Conservation (phyloP, 2,329 filamentous ascomycete species). For the Colletotrichum musae region DNA sequence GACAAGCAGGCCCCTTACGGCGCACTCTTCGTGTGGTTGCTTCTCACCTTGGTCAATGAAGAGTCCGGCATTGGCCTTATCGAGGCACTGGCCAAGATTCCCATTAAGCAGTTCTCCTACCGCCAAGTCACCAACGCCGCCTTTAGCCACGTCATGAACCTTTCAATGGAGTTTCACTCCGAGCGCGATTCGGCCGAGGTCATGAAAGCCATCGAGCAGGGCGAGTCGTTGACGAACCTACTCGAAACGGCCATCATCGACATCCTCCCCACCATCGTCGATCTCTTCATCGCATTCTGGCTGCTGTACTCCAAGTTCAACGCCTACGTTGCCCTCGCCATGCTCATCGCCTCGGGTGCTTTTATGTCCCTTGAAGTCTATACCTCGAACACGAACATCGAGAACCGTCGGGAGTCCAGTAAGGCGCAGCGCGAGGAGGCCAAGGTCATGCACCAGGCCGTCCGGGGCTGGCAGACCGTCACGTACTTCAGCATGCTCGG, state of each 20-base stretch:
- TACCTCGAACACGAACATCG: slow-evolving; percentile 55
- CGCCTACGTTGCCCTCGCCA: slow-evolving; percentile 64
- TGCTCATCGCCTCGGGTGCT: slow-evolving; percentile 46
- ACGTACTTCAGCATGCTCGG: slow-evolving; percentile 49
- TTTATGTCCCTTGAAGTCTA: slow-evolving; percentile 47
- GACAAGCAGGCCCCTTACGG: slow-evolving; percentile 34
- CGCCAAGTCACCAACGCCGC: slow-evolving; percentile 71
- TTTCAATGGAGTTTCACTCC: slow-evolving; percentile 80
- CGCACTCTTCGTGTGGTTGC: slow-evolving; percentile 21
- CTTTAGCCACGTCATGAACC: slow-evolving; percentile 77
- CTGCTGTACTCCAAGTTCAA: slow-evolving; percentile 76
- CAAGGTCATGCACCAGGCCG: slow-evolving; percentile 69
- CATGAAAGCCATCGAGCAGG: slow-evolving; percentile 75
- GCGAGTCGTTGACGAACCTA: slow-evolving; percentile 70
- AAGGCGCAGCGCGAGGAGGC: slow-evolving; percentile 63
- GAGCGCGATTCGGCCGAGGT: slow-evolving; percentile 76
- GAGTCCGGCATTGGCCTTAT: slow-evolving; percentile 41
- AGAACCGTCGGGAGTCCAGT: slow-evolving; percentile 53
- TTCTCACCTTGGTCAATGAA: slow-evolving; percentile 3
- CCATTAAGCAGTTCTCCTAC: slow-evolving; percentile 59
- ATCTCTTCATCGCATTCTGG: slow-evolving; percentile 72
- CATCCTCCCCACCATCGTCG: slow-evolving; percentile 73
- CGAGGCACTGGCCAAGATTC: slow-evolving; percentile 49
- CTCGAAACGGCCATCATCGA: slow-evolving; percentile 73
- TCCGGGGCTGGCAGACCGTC: slow-evolving; percentile 73